phyloP scores from a whole-genome alignment of 192 early-diverging fungal genomes.

The Coemansia sp. region DNA sequence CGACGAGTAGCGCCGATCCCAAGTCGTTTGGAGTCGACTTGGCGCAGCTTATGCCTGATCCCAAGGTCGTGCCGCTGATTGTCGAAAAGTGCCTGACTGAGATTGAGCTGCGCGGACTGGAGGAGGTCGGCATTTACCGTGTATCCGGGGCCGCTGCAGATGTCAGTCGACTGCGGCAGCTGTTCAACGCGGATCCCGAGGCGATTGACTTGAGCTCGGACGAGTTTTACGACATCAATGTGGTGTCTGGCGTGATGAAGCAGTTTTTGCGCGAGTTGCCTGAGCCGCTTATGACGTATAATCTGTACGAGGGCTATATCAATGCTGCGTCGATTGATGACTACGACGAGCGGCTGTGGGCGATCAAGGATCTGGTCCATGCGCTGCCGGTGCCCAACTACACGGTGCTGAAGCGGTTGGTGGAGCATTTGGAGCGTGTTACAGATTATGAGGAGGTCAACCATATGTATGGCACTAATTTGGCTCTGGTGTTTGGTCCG shows the following conservation, averaged over 20 bases:
- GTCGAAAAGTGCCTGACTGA: conserved; percentile 73
- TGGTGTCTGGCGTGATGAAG: conserved; percentile 88
- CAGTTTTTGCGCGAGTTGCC: conserved; percentile 94
- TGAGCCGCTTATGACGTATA: conserved; percentile 88
- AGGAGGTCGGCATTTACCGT: conserved; percentile 77
- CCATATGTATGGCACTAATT: conserved; percentile 89
- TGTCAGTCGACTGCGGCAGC: conserved; percentile 60
- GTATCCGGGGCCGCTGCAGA: conserved; percentile 68
- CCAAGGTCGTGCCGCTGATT: conserved; percentile 60
- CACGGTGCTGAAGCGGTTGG: conserved; percentile 65
- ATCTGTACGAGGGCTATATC: conserved; percentile 82
- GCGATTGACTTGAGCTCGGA: conserved; percentile 62
- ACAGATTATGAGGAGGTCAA: conserved; percentile 80
- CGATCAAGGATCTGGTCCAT: conserved; percentile 70
- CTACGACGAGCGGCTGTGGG: conserved; percentile 72
- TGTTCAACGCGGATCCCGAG: conserved; percentile 65
- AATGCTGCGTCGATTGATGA: conserved; percentile 69
- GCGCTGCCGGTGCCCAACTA: conserved; percentile 68
- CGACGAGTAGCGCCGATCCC: conserved; percentile 33
- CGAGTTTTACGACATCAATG: conserved; percentile 75
- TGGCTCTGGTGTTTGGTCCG: conserved; percentile 97
- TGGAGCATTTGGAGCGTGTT: conserved; percentile 74
- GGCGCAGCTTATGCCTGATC: conserved; percentile 61
- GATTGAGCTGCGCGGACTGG: conserved; percentile 72
- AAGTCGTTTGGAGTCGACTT: conserved; percentile 69